A percentile compares a stretch with the other conserved stretches of the same genome.
Conservation (phyloP, 2,329 filamentous ascomycete genomes). For the Xylaria sp. region DNA sequence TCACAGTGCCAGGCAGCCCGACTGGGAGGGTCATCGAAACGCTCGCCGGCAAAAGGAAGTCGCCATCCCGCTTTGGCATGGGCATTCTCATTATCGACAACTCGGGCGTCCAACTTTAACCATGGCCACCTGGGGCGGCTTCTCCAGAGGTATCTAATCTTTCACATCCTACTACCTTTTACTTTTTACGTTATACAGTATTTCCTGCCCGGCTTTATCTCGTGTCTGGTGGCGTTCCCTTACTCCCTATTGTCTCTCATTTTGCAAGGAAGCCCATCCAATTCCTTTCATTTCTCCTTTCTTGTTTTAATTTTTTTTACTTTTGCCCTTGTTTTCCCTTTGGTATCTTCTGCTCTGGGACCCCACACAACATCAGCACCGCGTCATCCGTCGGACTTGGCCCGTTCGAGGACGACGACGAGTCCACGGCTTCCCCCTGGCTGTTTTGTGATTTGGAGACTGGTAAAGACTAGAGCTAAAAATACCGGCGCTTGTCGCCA, state of each 20-base stretch:
- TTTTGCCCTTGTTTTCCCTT: neutral
- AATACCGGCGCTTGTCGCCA: conserved; percentile 30
- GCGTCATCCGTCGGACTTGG: conserved; percentile 5
- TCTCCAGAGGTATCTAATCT: conserved; percentile 26
- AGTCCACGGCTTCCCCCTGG: neutral
- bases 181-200: neutral
- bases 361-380: neutral
- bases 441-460: conserved; percentile 16
- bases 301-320: no score
- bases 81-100: conserved; percentile 8
- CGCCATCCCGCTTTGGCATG: conserved; percentile 16
- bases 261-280: conserved; percentile 1
- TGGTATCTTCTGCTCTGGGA: neutral
- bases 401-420: conserved; percentile 2
- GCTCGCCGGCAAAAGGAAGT: conserved; percentile 2
- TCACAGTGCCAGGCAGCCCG: conserved; percentile 17
- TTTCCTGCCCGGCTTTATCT: neutral
- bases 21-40: neutral
- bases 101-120: neutral
- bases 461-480: conserved; percentile 26
- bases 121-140: conserved; percentile 32
- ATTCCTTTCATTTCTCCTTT: conserved; percentile 7
- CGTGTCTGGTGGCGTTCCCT: neutral
- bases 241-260: conserved; percentile 9
- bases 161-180: conserved; percentile 5